Evolutionary conservation across 768 basidiomycete species (phyloP).

Genomic region (Collybiopsis luxurians): DNA sequence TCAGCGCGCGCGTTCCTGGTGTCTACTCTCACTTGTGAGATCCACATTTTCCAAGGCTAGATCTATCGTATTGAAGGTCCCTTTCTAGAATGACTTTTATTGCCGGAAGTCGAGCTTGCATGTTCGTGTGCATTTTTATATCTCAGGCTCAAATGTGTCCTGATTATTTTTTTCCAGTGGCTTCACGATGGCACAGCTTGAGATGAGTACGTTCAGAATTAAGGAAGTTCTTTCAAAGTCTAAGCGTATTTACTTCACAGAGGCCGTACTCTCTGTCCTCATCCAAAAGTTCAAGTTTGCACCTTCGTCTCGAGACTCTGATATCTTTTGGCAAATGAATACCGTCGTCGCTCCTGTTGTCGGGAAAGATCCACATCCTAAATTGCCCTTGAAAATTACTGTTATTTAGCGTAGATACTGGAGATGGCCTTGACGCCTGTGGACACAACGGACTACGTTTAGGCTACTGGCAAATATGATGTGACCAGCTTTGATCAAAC

Average conservation of each 20-base stretch:
- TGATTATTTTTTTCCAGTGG: not conserved
- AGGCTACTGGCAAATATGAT: too few species aligned
- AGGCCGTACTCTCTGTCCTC: slow-evolving; percentile 2
- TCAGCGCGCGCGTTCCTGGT: slow-evolving; percentile 29
- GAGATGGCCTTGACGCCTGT: too few species aligned
- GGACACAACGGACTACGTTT: too few species aligned
- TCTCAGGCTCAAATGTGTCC: not conserved
- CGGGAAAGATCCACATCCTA: slow-evolving; percentile 1
- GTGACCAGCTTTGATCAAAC: too few species aligned
- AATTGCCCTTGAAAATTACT: not conserved
- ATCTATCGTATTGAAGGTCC: not conserved
- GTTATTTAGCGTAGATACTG: not conserved
- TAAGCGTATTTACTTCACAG: not conserved
- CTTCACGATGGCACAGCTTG: slow-evolving; percentile 7
- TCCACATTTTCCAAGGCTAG: not conserved
- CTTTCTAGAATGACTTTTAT: slow-evolving; percentile 40
- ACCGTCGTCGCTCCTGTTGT: not conserved
- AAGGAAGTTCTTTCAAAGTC: not conserved
- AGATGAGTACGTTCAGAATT: slow-evolving; percentile 1
- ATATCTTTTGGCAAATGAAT: slow-evolving; percentile 5
- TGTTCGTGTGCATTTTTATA: slow-evolving; percentile 17
- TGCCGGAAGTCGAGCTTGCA: slow-evolving; percentile 40
- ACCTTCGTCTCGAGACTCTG: not conserved
- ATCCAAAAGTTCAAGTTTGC: slow-evolving; percentile 2
- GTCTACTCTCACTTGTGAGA: slow-evolving; percentile 34